Evolutionary conservation across 306 rosid genomes (phyloP), one percentile per base, ranked within the genome.

Genomic region (Inga oerstediana): DNA sequence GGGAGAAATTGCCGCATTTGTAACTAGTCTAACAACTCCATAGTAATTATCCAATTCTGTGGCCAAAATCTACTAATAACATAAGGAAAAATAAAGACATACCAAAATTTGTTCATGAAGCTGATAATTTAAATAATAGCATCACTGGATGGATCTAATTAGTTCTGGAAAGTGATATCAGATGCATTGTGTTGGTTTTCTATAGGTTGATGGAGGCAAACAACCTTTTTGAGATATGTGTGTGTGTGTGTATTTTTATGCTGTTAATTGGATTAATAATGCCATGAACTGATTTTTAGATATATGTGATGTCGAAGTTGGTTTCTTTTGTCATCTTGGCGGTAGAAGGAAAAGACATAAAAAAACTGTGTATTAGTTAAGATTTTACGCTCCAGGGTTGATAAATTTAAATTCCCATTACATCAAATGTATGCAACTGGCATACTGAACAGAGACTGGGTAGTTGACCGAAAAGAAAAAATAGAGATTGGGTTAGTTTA

Each of bases 111-210:
- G 41, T 56, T 56, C 19, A 27, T 51, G 24, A 35, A 72, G 72
- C 67, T 78, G 41, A 45, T 62, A 72, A 19, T 43, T 79, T 67
- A 44, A 75, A 51, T 79, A 45, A 61, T 32, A 37, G 45, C 32
- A 41, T 20, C 41, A 75, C 72, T 65, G 69, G 17, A 75, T 59
- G 76, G 75, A 75, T 52, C 43, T 61, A 82, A 83, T 79, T 49
- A 78, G 49, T 70, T 3, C 24, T n/a, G 14, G 8, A 20, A 30
- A 27, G n/a, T 72, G 54, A 19, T 71, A 61, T 32, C 19, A 45
- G 35, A 41, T 52, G 24, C 80, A 71, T 54, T 72, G 27, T 58
- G 74, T 43, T 68, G 61, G 30, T 81, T 77, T 76, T 77, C 73
- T 72, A 34, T 46, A 41, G 5, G 72, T 49, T 72, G 65, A 27